Conservation (phyloP, 441 rosid genomes). For the Populus hybrid region DNA sequence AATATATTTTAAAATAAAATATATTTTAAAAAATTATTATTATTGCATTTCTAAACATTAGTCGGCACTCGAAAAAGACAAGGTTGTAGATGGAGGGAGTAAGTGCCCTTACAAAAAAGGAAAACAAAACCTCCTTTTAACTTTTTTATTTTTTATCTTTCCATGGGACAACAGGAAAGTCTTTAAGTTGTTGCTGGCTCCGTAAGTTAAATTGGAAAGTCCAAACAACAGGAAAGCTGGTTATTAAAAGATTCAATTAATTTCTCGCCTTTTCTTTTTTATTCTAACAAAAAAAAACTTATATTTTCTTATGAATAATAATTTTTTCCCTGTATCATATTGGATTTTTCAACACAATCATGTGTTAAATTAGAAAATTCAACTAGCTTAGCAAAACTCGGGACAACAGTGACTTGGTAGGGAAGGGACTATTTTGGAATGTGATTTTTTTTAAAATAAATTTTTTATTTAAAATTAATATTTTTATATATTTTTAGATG, state of each 20-base stretch:
- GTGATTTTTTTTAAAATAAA: no score
- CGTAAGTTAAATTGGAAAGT: not conserved
- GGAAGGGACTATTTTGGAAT: not conserved
- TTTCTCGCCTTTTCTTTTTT: no score
- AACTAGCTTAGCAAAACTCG: no score
- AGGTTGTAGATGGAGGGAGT: conserved; percentile 5
- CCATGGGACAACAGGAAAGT: not conserved
- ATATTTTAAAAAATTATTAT: no score
- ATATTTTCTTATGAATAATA: no score
- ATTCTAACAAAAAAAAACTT: not conserved
- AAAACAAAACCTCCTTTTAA: not conserved
- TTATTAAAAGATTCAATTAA: no score
- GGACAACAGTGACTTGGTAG: not conserved
- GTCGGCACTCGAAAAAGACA: not conserved
- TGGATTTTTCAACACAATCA: not conserved
- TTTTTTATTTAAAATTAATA: no score
- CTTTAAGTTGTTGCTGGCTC: not conserved
- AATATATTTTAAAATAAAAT: no score
- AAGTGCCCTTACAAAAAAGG: not conserved
- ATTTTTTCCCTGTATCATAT: not conserved
- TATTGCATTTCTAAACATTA: no score
- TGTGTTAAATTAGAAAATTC: no score
- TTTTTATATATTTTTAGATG: no score
- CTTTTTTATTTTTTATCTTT: not conserved
- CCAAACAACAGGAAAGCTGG: not conserved